phyloP scores from a whole-genome alignment of 768 basidiomycete species.

The Artomyces pyxidatus region DNA sequence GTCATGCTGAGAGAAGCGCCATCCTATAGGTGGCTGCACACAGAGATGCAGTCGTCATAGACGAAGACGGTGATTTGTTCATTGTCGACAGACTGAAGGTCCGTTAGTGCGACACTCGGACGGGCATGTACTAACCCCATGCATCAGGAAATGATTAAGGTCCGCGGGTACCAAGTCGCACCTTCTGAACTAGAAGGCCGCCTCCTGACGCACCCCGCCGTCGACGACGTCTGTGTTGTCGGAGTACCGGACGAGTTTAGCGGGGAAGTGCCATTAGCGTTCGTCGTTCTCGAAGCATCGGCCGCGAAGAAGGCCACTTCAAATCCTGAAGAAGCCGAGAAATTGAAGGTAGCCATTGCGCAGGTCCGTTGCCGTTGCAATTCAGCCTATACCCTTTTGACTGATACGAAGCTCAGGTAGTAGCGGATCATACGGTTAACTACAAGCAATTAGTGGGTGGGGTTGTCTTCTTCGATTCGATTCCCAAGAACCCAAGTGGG shows the following conservation, averaged over 20 bases:
- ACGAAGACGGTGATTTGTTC: slow-evolving; percentile 46
- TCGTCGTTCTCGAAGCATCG: slow-evolving; percentile 39
- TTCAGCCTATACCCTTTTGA: too few relatives aligned
- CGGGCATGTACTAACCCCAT: neutral
- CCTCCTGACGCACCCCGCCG: slow-evolving; percentile 49
- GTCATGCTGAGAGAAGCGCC: neutral
- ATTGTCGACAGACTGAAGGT: slow-evolving; percentile 58
- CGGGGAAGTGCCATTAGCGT: slow-evolving; percentile 67
- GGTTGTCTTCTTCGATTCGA: slow-evolving; percentile 28
- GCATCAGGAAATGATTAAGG: slow-evolving; percentile 57
- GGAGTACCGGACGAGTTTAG: slow-evolving; percentile 61
- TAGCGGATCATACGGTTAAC: slow-evolving; percentile 22
- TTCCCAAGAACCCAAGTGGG: slow-evolving; percentile 26
- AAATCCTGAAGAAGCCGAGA: slow-evolving; percentile 1
- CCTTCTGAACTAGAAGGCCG: slow-evolving; percentile 71
- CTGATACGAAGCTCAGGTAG: slow-evolving; percentile 16
- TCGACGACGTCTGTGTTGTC: slow-evolving; percentile 58
- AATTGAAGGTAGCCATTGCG: slow-evolving; percentile 9
- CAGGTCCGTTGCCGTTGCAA: slow-evolving; percentile 2
- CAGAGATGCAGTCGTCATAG: slow-evolving; percentile 59
- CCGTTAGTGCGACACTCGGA: neutral
- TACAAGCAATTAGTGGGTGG: slow-evolving; percentile 33
- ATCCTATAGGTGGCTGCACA: slow-evolving; percentile 49
- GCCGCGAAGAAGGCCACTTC: slow-evolving; percentile 2
- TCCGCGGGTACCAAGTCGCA: slow-evolving; percentile 65